Evolutionary conservation across 495 filamentous ascomycete genomes (phyloP).

Genomic region (Xylaria palmicola): DNA sequence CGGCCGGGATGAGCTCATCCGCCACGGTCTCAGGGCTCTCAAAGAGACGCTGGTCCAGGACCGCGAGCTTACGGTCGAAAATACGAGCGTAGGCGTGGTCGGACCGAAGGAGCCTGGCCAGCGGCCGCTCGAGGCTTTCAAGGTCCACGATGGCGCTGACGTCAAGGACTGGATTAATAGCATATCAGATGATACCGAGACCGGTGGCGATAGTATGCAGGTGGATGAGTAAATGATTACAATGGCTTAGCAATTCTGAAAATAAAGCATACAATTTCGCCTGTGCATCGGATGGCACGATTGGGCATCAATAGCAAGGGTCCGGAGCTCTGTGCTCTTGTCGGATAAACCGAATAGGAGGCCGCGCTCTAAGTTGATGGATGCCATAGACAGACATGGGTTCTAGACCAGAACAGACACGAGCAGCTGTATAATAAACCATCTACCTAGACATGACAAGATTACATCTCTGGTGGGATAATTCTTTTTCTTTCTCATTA

Average conservation of each 20-base stretch:
- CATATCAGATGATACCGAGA: conserved; percentile 59
- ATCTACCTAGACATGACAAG: conserved; percentile 15
- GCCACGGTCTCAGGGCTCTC: conserved; percentile 84
- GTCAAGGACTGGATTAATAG: conserved; percentile 75
- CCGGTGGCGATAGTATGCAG: conserved; percentile 67
- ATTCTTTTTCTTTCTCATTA: not conserved
- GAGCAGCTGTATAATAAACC: conserved; percentile 5
- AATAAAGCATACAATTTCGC: not conserved
- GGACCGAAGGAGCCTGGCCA: conserved; percentile 60
- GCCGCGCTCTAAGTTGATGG: not conserved
- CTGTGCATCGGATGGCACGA: not conserved
- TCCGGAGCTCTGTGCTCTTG: not conserved
- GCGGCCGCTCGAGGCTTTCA: conserved; percentile 73
- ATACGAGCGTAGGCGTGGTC: conserved; percentile 86
- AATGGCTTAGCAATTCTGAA: not conserved
- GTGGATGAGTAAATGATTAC: conserved; percentile 57
- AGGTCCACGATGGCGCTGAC: conserved; percentile 86
- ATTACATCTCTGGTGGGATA: conserved; percentile 1
- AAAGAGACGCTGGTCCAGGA: conserved; percentile 96
- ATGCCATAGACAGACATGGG: not conserved
- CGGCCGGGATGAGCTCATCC: conserved; percentile 79
- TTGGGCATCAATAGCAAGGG: not conserved
- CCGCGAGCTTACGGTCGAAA: conserved; percentile 94
- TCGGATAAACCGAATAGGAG: not conserved
- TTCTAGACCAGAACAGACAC: not conserved